A percentile compares a stretch with the other conserved stretches of the same genome.
phyloP scores from a whole-genome alignment of 768 basidiomycete species.

The Mycena maculata region DNA sequence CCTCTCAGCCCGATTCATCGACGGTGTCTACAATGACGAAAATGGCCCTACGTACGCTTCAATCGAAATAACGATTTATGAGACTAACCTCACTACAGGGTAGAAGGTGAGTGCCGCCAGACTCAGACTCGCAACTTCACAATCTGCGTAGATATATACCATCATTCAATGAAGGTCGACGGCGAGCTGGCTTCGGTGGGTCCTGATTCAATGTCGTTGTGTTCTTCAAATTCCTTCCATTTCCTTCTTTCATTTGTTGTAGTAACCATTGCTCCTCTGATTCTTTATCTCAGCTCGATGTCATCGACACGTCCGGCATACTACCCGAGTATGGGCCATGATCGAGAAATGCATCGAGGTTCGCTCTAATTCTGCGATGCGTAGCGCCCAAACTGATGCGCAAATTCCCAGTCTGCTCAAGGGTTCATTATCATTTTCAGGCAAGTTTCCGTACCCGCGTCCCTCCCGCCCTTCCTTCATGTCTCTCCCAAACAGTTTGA shows the following conservation, averaged over 20 bases:
- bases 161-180: neutral
- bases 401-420: neutral
- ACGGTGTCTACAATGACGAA: neutral
- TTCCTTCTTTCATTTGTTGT: too few relatives aligned
- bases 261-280: neutral
- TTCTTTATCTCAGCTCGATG: neutral
- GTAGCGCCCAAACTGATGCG: neutral
- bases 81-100: conserved; percentile 8
- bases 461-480: neutral
- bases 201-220: neutral
- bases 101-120: neutral
- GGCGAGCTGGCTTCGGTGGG: neutral
- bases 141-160: neutral
- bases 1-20: neutral
- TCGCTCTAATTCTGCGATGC: neutral
- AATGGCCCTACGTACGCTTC: neutral
- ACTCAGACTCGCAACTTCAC: neutral
- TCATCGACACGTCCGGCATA: neutral
- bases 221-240: too few relatives aligned
- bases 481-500: conserved; percentile 63
- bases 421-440: conserved; percentile 4
- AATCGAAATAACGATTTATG: neutral
- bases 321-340: neutral
- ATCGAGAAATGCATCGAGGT: neutral
- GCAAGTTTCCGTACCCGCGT: neutral